Conservation (phyloP, 352 stramenopile genomes). For the Phytopythium delawarense region DNA sequence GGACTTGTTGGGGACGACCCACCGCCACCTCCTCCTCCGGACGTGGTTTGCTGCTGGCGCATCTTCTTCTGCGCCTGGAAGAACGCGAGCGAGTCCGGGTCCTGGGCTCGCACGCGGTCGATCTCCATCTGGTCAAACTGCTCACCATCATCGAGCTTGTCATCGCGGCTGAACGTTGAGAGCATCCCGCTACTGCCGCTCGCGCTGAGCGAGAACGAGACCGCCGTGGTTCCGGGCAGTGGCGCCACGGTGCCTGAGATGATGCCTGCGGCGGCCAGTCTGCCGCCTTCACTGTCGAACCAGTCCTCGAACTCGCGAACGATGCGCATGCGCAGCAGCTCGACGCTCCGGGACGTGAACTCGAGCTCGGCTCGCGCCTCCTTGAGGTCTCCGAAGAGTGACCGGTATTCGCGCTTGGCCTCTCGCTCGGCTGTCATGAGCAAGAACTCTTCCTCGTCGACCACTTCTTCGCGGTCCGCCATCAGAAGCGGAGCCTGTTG, state of each 20-base stretch:
- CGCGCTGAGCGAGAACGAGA: conserved; percentile 10
- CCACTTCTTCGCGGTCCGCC: conserved; percentile 55
- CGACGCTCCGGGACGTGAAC: conserved; percentile 59
- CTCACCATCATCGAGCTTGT: conserved; percentile 89
- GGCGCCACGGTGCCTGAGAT: not conserved
- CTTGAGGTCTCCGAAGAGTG: conserved; percentile 82
- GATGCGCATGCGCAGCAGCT: conserved; percentile 71
- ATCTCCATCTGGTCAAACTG: conserved; percentile 91
- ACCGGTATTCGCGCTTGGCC: conserved; percentile 81
- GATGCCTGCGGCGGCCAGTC: not conserved
- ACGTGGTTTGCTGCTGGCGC: conserved; percentile 34
- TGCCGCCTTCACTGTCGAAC: conserved; percentile 53
- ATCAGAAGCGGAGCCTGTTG: conserved; percentile 10
- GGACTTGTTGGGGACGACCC: conserved; percentile 2
- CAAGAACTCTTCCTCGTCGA: conserved; percentile 92
- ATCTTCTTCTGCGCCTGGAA: conserved; percentile 90
- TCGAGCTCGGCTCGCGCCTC: conserved; percentile 70
- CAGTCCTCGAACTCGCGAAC: conserved; percentile 84
- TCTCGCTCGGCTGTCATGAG: conserved; percentile 82
- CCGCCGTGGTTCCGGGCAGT: conserved; percentile 13
- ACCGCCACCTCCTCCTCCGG: conserved; percentile 9
- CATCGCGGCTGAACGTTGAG: conserved; percentile 39
- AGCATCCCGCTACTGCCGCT: conserved; percentile 7
- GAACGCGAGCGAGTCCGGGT: conserved; percentile 90
- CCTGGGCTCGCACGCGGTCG: conserved; percentile 77